Base-by-base conservation (phyloP, 2,329 filamentous ascomycete genomes). In the Teratosphaeria viscida region DNA sequence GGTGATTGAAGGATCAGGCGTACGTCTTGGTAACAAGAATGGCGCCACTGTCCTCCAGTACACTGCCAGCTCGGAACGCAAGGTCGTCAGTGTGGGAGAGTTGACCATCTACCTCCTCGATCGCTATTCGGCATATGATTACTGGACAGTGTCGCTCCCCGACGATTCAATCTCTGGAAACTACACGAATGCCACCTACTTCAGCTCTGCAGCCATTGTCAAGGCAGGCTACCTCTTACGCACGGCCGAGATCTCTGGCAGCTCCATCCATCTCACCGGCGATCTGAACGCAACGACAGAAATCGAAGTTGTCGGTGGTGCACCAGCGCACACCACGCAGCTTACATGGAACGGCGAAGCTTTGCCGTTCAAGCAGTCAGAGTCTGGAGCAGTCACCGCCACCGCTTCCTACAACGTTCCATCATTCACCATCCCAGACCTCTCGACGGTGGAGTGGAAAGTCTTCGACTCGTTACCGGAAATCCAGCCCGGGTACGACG, bases 391-490 rank as follows among this genome's bases (percentile, higher is more conserved):
- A 58, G 80, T 85, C 72, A 71, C 79, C 8, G 78, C 77, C 3
- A 78, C 71, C 4, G 72, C 86, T 32, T 72, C 76, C 7, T 85
- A 82, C 64, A 68, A 71, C 0, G 71, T 75, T 7, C 84, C 83
- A 0, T 70, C 74, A 0, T 62, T 88, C 47, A 66, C 69, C 0
- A 64, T 90, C 1, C 87, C 87, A 0, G 74, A 81, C 7, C 76
- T 92, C 1, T 75, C 77, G 14, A 70, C 75, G 0, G 71, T 89
- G 10, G 72, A 80, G 1, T 94, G 89, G 89, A 85, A 85, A 68
- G 84, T 82, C 60, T 67, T 89, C 26, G 84, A 92, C 71, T 82
- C 82, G 0, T 81, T 94, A 0, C 89, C 89, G 0, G 89, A 92
- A 69, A 76, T 89, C 6, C 71, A 80, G 55, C 63, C 77, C 0